These are phyloP conservation scores for Saitozyma sp. DNA, from an alignment of 768 basidiomycete species.

Conservation along the genomic window DNA sequence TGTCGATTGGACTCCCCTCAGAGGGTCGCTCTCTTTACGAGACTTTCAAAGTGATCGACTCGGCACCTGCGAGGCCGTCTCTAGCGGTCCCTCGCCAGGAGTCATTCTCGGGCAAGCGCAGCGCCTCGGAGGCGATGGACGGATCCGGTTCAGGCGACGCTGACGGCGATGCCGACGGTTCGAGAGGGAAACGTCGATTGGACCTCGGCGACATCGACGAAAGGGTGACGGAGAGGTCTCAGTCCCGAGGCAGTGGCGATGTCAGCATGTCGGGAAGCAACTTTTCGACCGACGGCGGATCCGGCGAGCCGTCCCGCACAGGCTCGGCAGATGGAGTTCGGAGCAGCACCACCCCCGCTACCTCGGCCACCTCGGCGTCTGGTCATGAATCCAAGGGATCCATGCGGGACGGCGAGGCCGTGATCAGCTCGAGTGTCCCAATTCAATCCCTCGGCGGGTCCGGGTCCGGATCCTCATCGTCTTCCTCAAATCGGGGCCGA, in stretches of 20 bases:
- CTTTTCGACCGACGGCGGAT: too few relatives aligned
- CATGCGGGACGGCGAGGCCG: too few relatives aligned
- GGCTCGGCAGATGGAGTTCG: too few relatives aligned
- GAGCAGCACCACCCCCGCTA: too few relatives aligned
- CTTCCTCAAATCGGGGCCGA: constrained; percentile 8
- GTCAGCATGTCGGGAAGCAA: too few relatives aligned
- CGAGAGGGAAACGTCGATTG: not conserved
- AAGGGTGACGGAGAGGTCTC: not conserved
- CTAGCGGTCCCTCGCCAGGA: not conserved
- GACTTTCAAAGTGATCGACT: constrained; percentile 11
- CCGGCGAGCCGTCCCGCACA: too few relatives aligned
- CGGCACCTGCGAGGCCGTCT: constrained; percentile 5
- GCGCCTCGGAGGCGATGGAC: not conserved
- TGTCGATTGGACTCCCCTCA: constrained; percentile 61
- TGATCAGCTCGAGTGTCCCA: too few relatives aligned
- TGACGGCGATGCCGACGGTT: not conserved
- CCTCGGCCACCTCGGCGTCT: too few relatives aligned
- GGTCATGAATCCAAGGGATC: too few relatives aligned
- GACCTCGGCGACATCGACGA: not conserved
- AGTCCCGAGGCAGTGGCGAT: too few relatives aligned
- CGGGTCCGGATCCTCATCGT: constrained; percentile 2
- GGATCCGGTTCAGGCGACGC: too few relatives aligned
- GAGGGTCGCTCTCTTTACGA: constrained; percentile 9
- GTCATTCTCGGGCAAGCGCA: not conserved
- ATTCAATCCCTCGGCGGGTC: too few relatives aligned